Base-by-base conservation (phyloP, 1,284 basidiomycete genomes). In the Boletus smithii region DNA sequence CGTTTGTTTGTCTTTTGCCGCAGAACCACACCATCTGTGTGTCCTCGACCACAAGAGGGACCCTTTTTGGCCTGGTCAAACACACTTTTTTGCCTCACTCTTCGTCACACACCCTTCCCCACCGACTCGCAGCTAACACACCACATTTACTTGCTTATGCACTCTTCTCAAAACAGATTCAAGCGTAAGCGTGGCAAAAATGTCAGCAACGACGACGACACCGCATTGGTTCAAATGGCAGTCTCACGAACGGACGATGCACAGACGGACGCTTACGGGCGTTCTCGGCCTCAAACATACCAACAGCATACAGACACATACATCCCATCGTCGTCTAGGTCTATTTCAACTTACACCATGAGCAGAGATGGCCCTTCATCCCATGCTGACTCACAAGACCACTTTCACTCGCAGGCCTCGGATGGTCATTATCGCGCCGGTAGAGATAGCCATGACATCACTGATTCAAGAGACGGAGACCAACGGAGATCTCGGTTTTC, bases 301-400 rank as follows among this genome's bases (percentile, higher is more conserved):
- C 76, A 75, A 61, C 71, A 62, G 39, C 66, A 72, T 59, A 65
- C 71, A 50, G 79, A 83, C 55, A 68, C 65, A 51, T 77, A 77
- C 61, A 72, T 75, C 57, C 58, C 69, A 14, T 67, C 75, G 27
- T 67, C 78, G 39, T 70, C 76, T 37, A 70, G 62, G 50, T 69
- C 73, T 3, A 49, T 30, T 14, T 61, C 72, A 14, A 35, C 44
- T 5, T 67, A 71, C 53, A 76, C 75, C 56, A 70, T 73, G 61
- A 74, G 64, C 60, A 72, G 75, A 59, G 80, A 80, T 46, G 65
- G 70, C 13, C 67, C 75, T 48, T 72, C 78, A 17, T 75, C 78
- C 53, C 74, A 75, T 53, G 73, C 70, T 57, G 76, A 77, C 53
- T 54, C 71, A 39, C 73, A 74, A 53, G 77, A 82, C 58, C 75